Base-by-base conservation (phyloP, 2,329 filamentous ascomycete species). In the Fusarium sp. region DNA sequence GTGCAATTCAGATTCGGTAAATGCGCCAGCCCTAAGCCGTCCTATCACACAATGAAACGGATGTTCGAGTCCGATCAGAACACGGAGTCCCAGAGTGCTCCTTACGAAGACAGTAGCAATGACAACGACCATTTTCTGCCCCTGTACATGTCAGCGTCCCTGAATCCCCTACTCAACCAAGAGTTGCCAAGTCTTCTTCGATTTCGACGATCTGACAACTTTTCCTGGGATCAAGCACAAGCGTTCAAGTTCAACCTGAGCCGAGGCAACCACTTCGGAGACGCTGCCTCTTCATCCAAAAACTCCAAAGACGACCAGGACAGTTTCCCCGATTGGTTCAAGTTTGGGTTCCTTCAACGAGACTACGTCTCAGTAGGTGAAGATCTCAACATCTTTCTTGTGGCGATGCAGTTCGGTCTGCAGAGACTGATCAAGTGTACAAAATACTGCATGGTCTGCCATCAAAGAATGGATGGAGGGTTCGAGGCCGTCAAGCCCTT, bases 391-490 rank as follows among this genome's bases (percentile, higher is more conserved):
- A 79, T 89, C 34, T 85, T 86, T 2, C 77, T 90, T 27, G 70
- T 87, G 27, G 84, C 85, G 1, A 92, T 93, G 84, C 91, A 96
- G 69, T 96, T 94, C 71, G 84, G 89, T 0, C 82, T 97, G 25
- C 89, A 90, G 1, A 91, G 93, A 73, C 88, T 97, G 64, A 86
- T 91, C 7, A 89, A 88, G 63, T 97, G 93, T 77, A 93, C 92
- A 0, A 89, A 96, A 58, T 97, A 95, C 77, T 97, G 94, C 77
- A 85, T 97, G 59, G 89, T 94, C 23, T 97, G 94, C 74, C 92
- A 96, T 77, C 86, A 86, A 70, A 90, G 85, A 70, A 85, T 92
- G 34, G 78, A 86, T 1, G 84, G 84, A 2, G 85, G 87, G 0
- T 89, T 95, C 36, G 87, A 90, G 72, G 87, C 90, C 2, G 82